Base-by-base conservation (phyloP, 441 rosid genomes). In the Sinapis alba region DNA sequence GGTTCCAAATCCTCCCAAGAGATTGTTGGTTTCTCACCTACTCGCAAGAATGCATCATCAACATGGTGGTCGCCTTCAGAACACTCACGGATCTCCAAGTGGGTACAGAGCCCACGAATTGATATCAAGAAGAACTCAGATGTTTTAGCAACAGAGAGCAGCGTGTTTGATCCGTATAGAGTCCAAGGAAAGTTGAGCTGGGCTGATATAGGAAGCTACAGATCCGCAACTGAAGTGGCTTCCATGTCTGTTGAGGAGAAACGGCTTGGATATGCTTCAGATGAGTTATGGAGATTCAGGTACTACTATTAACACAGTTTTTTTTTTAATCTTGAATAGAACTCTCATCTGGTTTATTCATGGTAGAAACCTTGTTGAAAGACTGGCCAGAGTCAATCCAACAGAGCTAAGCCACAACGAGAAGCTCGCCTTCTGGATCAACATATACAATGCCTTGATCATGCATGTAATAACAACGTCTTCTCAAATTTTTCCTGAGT, bases 401-500 rank as follows among this genome's bases (percentile, higher is more conserved):
- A 77, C 84, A 73, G 89, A 82, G 69, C 67, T 87, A 72, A 89
- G 79, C 79, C 65, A 82, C 82, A 83, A 81, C 19, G 92, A 90
- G 86, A 90, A 86, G 84, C 90, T 90, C 12, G 89, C 94, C 59
- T 89, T 89, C 75, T 89, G 94, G 92, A 88, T 89, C 75, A 89
- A 89, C 80, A 75, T 88, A 73, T 86, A 88, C 77, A 90, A 90
- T 69, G 90, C 91, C 53, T 80, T 88, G 81, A 84, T 90, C 82
- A 90, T 90, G 95, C 95, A 90, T 73, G 95, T 90, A 62, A 41
- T 89, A 57, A 30, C 60, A 12, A 6, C 3, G 60, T 72, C 76
- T 36, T 8, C 0, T 18, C 57, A 64, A 69, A 10, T 28, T 30
- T 30, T 56, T 23, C 47, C 28, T 28, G 13, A 45, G 6, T 11